Evolutionary conservation across 73 alveolate genomes (phyloP), one percentile per base, ranked within the genome.

Genomic region (Tetrahymena malaccensis): DNA sequence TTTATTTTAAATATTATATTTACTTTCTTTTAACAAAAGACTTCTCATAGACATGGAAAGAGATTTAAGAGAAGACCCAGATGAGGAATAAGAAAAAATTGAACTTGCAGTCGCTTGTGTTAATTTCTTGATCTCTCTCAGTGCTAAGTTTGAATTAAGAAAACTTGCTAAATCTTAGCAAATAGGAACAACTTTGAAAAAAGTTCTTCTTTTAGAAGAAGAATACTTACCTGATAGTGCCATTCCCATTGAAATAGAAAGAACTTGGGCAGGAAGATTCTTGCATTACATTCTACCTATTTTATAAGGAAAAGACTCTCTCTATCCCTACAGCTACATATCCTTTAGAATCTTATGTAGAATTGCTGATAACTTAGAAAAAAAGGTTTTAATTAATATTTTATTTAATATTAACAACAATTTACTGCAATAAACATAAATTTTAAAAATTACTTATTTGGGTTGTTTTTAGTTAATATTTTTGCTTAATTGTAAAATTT

Each of bases 331-430:
- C 93, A 94, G 95, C 25, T 89, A 85, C n/a, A 98, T 97, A 10
- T 96, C 98, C 9, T 98, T 96, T 96, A 96, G 99, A 95, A 94
- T 98, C 19, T 50, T 98, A 12, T 96, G 96, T 37, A 96, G 98
- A 96, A 97, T 97, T 56, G 99, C 98, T 10, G 98, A 98, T 84
- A 97, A 97, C 31, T 70, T 98, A 17, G 96, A 95, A 96, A 95
- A 94, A 70, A 93, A 95, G n/a, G 96, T 89, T n/a, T n/a, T n/a
- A 25, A 96, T 40, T 40, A 40, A 40, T 40, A 4, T 35, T 2
- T 35, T 35, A 35, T 4, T 35, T 35, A 35, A 35, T 6, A 35
- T 35, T 35, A 4, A 35, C 6, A 4, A 35, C 6, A 6, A 35
- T 35, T 35, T 35, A 35, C 43, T 35, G 43, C 43, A 35, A 35